Conservation (phyloP, 179 eudicot species). For the Actinidia chinensis region DNA sequence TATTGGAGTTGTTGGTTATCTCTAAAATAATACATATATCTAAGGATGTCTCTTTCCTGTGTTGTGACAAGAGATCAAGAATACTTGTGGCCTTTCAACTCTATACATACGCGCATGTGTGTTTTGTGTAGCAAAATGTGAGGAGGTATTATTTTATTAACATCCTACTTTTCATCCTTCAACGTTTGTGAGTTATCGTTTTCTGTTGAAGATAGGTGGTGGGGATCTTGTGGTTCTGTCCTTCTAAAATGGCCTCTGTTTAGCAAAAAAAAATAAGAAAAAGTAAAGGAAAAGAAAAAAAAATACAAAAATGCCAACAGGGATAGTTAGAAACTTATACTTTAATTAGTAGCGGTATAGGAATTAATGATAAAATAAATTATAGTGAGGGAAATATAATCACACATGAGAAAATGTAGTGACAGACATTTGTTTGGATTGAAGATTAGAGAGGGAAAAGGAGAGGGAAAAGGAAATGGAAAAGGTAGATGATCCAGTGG, state of each 20-base stretch:
- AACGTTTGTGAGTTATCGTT: not conserved
- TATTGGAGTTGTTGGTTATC: not conserved
- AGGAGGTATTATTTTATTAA: not conserved
- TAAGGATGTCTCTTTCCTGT: not conserved
- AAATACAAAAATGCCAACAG: too few relatives aligned
- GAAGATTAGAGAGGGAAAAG: too few relatives aligned
- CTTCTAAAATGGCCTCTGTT: slow-evolving; percentile 1
- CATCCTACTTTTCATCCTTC: not conserved
- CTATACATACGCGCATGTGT: too few relatives aligned
- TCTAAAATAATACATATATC: not conserved
- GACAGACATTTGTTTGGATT: not conserved
- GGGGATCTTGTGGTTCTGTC: not conserved
- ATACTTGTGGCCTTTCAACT: slow-evolving; percentile 3
- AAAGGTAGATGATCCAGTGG: too few relatives aligned
- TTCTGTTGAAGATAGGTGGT: not conserved
- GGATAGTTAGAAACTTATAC: not conserved
- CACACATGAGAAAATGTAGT: not conserved
- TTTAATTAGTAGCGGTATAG: not conserved
- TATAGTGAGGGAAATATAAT: not conserved
- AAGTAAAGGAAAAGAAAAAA: too few relatives aligned
- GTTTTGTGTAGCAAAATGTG: not conserved
- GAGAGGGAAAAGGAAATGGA: too few relatives aligned
- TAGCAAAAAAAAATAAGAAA: not conserved
- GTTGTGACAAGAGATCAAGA: not conserved
- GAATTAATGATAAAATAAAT: not conserved